Conservation (phyloP, 345 rosid species). For the Syzygium oleosum region DNA sequence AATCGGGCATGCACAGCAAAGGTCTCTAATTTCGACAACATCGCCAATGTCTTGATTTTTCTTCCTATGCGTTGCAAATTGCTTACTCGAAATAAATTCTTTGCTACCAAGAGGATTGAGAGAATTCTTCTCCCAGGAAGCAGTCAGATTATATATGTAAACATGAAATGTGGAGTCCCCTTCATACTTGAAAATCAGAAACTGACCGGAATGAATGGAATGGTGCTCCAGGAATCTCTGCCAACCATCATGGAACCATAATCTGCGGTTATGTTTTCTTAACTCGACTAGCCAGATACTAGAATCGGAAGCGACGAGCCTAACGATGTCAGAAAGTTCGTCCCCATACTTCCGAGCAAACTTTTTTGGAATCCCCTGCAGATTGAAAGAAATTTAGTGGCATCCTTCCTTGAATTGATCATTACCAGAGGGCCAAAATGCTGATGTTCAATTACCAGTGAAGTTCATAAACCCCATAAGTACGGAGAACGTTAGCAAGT, state of each 20-base stretch:
- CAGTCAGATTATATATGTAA: background rate
- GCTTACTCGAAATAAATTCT: background rate
- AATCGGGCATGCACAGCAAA: background rate
- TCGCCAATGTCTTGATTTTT: background rate
- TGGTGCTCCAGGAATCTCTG: background rate
- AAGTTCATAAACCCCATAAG: background rate
- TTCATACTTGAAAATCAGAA: constrained; percentile 4
- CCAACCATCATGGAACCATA: constrained; percentile 5
- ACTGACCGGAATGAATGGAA: background rate
- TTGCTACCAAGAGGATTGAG: background rate
- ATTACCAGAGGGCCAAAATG: background rate
- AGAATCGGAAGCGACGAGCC: background rate
- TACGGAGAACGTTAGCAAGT: background rate
- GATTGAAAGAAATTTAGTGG: background rate
- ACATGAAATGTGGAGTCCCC: constrained; percentile 4
- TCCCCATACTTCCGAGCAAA: background rate
- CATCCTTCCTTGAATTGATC: background rate
- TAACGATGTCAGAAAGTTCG: background rate
- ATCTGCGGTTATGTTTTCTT: background rate
- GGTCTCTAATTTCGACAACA: background rate
- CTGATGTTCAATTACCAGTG: background rate
- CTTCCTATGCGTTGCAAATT: background rate
- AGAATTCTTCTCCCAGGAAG: background rate
- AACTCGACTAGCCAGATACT: background rate
- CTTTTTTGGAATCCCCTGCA: background rate